These are phyloP conservation scores for Aspergillus panamensis DNA, from an alignment of 495 filamentous ascomycete species.

Conservation along the genomic window DNA sequence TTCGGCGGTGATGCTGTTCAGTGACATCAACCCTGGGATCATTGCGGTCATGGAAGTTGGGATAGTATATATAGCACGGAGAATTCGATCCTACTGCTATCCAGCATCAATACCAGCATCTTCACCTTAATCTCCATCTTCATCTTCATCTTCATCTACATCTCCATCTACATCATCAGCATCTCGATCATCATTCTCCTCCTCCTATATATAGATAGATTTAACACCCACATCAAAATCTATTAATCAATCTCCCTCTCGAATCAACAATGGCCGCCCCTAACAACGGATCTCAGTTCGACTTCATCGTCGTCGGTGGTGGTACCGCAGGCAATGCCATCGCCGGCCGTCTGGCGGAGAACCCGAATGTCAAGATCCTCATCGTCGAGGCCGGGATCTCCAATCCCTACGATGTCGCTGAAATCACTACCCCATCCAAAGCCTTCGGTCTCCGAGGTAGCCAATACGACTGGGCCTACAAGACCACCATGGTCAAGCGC, in stretches of 20 bases:
- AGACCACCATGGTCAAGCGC: constrained; percentile 60
- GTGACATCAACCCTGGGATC: too few relatives aligned
- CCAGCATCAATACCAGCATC: too few relatives aligned
- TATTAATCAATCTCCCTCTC: background rate
- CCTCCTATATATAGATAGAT: too few relatives aligned
- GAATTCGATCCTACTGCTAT: too few relatives aligned
- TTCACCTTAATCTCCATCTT: too few relatives aligned
- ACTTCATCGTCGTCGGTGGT: constrained; percentile 47
- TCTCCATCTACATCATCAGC: too few relatives aligned
- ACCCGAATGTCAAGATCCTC: constrained; percentile 48
- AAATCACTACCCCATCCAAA: constrained; percentile 43
- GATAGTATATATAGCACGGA: too few relatives aligned
- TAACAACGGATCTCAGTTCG: constrained; percentile 31
- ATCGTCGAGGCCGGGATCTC: constrained; percentile 51
- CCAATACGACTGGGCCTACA: constrained; percentile 59
- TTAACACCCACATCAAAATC: background rate
- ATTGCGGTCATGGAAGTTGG: too few relatives aligned
- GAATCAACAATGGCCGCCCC: constrained; percentile 22
- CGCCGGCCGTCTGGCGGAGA: constrained; percentile 57
- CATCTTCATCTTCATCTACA: too few relatives aligned
- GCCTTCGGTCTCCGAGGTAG: constrained; percentile 44
- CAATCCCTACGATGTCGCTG: constrained; percentile 37
- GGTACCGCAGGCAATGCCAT: constrained; percentile 57
- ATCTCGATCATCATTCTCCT: too few relatives aligned
- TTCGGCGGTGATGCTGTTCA: too few relatives aligned